A percentile compares a stretch with the other conserved stretches of the same genome.
Evolutionary conservation across 176 grass and related monocot genomes (phyloP).

Genomic region (Oryza glaberrima): DNA sequence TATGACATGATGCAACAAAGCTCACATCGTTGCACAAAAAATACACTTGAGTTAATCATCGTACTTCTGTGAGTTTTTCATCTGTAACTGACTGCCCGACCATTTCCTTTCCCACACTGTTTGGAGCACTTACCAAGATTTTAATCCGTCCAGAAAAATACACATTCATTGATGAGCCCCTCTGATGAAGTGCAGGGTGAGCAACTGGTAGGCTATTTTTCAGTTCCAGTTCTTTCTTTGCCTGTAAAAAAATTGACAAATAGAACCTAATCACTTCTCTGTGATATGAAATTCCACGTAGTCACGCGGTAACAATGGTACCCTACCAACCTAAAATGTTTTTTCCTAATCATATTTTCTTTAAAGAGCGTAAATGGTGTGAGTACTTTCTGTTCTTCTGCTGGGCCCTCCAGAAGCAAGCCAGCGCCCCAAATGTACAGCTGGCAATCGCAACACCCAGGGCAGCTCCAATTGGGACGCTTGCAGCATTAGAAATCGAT

Average conservation of each 20-base stretch:
- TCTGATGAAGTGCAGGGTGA: slow-evolving; percentile 28
- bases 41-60: slow-evolving; percentile 19
- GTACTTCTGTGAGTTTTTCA: slow-evolving; percentile 31
- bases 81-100: slow-evolving; percentile 8
- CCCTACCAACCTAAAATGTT: slow-evolving; percentile 65
- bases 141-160: slow-evolving; percentile 36
- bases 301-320: slow-evolving; percentile 38
- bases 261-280: slow-evolving; percentile 44
- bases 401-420: slow-evolving; percentile 93
- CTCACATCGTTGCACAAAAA: slow-evolving; percentile 29
- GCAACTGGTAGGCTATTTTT: slow-evolving; percentile 35
- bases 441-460: slow-evolving; percentile 77
- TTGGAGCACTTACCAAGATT: slow-evolving; percentile 30
- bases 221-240: slow-evolving; percentile 92
- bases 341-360: slow-evolving; percentile 86
- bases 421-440: slow-evolving; percentile 84
- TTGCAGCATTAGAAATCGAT: slow-evolving; percentile 53
- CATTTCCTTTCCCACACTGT: slow-evolving; percentile 12
- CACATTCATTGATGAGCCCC: slow-evolving; percentile 41
- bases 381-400: slow-evolving; percentile 99
- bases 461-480: slow-evolving; percentile 80
- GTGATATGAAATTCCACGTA: slow-evolving; percentile 40
- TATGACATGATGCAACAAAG: slow-evolving; percentile 34
- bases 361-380: slow-evolving; percentile 90
- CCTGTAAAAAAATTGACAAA: slow-evolving; percentile 70